Evolutionary conservation across 495 filamentous ascomycete genomes (phyloP).

Genomic region (Hamigera avellanea): DNA sequence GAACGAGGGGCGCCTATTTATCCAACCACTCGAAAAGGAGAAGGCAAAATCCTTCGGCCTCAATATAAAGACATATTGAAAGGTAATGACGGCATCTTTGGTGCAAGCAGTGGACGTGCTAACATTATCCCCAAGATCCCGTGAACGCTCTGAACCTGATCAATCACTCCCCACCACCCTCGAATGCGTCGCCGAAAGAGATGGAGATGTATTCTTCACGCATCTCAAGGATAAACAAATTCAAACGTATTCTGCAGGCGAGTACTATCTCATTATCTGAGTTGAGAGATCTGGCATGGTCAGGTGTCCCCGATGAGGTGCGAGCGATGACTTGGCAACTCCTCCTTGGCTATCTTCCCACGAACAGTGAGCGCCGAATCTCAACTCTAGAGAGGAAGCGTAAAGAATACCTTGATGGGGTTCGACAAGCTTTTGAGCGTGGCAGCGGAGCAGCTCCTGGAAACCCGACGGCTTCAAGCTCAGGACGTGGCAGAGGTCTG

Average conservation of each 20-base stretch:
- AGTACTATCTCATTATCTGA: conserved; percentile 79
- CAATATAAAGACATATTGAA: conserved; percentile 95
- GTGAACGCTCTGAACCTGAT: conserved; percentile 94
- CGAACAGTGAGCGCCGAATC: conserved; percentile 83
- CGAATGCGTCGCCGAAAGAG: conserved; percentile 71
- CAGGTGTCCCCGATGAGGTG: conserved; percentile 86
- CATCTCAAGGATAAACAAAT: conserved; percentile 94
- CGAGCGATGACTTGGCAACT: conserved; percentile 98
- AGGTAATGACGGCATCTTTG: conserved; percentile 33
- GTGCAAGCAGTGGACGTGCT: conserved; percentile 3
- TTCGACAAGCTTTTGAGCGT: conserved; percentile 86
- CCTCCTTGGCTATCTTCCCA: conserved; percentile 87
- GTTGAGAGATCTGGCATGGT: conserved; percentile 78
- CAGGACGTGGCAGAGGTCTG: conserved; percentile 55
- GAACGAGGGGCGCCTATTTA: conserved; percentile 82
- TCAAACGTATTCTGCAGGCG: conserved; percentile 88
- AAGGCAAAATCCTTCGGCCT: conserved; percentile 89
- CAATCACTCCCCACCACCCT: conserved; percentile 64
- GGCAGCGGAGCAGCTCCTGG: conserved; percentile 28
- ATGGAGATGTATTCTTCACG: conserved; percentile 76
- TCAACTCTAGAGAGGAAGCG: conserved; percentile 86
- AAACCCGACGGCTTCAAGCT: conserved; percentile 24
- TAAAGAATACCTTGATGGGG: conserved; percentile 93
- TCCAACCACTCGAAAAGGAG: conserved; percentile 72
- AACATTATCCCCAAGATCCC: conserved; percentile 48